Evolutionary conservation across 1,284 basidiomycete genomes (phyloP), one percentile per base, ranked within the genome.

Genomic region (Leccinum fuscescens): DNA sequence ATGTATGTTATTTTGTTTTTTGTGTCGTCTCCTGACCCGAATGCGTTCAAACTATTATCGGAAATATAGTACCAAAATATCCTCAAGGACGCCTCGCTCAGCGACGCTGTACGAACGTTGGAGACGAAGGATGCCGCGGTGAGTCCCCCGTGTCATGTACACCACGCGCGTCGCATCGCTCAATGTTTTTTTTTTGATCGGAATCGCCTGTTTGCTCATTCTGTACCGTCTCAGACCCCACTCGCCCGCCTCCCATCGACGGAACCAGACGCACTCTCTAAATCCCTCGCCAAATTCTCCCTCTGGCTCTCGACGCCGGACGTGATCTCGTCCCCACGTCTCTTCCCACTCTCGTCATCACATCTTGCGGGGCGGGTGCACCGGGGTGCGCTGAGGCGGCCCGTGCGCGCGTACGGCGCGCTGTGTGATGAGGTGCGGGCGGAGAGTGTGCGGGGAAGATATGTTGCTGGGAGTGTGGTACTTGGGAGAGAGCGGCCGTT

Each of bases 401-500:
- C 96, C 59, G 87, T 85, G 1, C 75, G 76, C 33, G 85, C 86
- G 3, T 97, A 97, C 74, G 80, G 77, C 8, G 73, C 79, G 63
- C 77, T 96, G 2, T 93, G 89, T 67, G 86, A 86, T 39, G 84
- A 86, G 62, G 89, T 96, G 14, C 80, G 85, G 70, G 91, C 92
- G 44, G 70, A 69, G 56, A 93, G 94, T 53, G 62, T 56, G 17
- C 62, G 51, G 6, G 69, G 65, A 64, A 82, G 81, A 68, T 98
- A 96, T 71, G 94, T 97, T 75, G 94, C 94, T 48, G 88, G 87
- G 11, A 83, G 88, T 64, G 96, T 93, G n/a, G 72, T 97, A 63
- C 75, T 97, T 46, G 88, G 92, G n/a, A 84, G 89, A 63, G 88
- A 90, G 75, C 75, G 90, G 69, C 90, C 90, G 14, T 93, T 92